Evolutionary conservation across 768 basidiomycete genomes (phyloP), one percentile per base, ranked within the genome.

Genomic region (Lactifluus volemus): DNA sequence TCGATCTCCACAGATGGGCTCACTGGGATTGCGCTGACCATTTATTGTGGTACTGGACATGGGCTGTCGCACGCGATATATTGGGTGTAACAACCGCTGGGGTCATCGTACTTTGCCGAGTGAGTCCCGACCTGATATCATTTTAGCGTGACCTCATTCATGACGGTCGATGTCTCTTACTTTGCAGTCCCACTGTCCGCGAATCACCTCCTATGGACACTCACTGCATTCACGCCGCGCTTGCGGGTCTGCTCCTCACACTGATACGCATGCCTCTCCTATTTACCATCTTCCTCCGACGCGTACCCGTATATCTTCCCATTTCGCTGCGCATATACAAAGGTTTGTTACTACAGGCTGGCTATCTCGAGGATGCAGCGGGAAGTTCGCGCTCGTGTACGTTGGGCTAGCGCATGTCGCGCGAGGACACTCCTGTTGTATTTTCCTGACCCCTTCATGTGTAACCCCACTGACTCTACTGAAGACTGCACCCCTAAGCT

Each of bases 31-130:
- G 71, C 78, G 17, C 73, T 75, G 3, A 75, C 80, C 1, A 70
- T 80, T 5, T 70, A 2, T 70, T 84, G 0, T 88, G 85, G 84
- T 71, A 85, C 19, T 88, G 86, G 86, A 84, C 80, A 19, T 85
- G 86, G 81, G 82, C 80, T 10, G 86, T 97, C 6, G 84, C 89
- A 19, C 79, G 92, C 44, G 93, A 93, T 1, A 70, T 91, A 1
- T 73, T 93, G 48, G 78, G 91, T 6, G 89, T 87, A 56, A 82
- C 84, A 2, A 83, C 85, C 59, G 86, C 92, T 0, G 87, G 86
- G 34, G 89, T 94, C 4, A 82, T 98, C 38, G 94, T 97, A 96
- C 70, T 96, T 92, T 73, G 71, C 81, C 32, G 77, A 83, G 80
- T 85, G 67, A 68, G 83, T 70, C 0, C 30, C 56, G 9, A 30